Conservation (phyloP, 2,329 filamentous ascomycete genomes). For the Penicillium nordicum region DNA sequence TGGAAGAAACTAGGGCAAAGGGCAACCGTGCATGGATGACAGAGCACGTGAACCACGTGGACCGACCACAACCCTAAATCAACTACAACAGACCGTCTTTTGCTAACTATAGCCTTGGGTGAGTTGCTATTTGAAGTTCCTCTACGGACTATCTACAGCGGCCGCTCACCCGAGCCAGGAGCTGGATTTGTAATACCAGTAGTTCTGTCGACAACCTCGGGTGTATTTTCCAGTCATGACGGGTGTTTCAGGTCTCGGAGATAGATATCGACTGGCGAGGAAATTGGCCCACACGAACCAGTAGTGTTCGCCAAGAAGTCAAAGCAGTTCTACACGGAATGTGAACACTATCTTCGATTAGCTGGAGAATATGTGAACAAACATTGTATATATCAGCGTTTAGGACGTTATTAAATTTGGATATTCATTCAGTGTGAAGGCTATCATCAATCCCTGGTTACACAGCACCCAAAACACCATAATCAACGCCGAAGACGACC, state of each 20-base stretch:
- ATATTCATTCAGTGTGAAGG: neutral
- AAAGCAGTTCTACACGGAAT: neutral
- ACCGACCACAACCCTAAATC: neutral
- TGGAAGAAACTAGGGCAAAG: neutral
- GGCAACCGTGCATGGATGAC: neutral
- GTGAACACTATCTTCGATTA: neutral
- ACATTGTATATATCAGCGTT: no score
- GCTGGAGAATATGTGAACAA: neutral
- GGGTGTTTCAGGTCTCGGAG: constrained; percentile 20
- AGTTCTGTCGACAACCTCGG: constrained; percentile 25
- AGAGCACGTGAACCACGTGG: neutral
- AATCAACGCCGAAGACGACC: no score
- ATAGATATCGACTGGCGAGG: constrained; percentile 18
- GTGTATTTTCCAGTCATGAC: constrained; percentile 19
- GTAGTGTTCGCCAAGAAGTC: neutral
- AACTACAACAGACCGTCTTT: neutral
- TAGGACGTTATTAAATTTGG: neutral
- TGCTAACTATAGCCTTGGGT: no score
- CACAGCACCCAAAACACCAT: no score
- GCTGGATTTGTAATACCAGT: constrained; percentile 13
- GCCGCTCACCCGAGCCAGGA: neutral
- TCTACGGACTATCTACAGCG: neutral
- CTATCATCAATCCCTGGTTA: no score
- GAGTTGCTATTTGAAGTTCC: neutral
- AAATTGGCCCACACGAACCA: constrained; percentile 1